Evolutionary conservation across 305 asterid genomes (phyloP), one percentile per base, ranked within the genome.

Genomic region (Solanum hybrid): DNA sequence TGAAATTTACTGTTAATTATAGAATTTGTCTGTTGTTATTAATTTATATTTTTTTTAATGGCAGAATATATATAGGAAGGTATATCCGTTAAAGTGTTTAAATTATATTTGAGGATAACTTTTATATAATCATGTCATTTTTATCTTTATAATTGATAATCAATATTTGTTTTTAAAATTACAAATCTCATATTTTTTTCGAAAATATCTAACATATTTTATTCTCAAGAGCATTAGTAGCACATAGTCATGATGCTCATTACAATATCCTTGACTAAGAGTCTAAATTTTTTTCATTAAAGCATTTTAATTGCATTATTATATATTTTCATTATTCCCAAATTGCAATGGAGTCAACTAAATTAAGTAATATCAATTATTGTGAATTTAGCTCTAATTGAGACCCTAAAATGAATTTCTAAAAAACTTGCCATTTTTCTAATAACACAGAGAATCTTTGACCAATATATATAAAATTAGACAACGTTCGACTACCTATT

Each of bases 321-420:
- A 36, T 10, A 34, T 34, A 11, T 3, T 77, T 79, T 34, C 20
- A 79, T 33, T 79, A 78, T 77, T 77, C 36, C 39, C 14, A 77
- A 77, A 77, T 78, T 78, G 84, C 20, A 79, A 79, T 34, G 51
- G 3, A 79, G 51, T 79, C 83, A 78, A 22, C 57, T 22, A 79
- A 79, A 22, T 34, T 34, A 79, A 34, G 14, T 22, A 34, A 1
- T 34, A 79, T 24, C 68, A 27, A 81, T 24, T 81, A 24, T 7
- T 0, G 13, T 12, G 14, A 80, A 7, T 80, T 80, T 80, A 38
- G 8, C 65, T 81, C 0, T 38, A 13, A 0, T 26, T 82, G 26
- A 0, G 24, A 38, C 14, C 61, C 65, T 20, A 38, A 38, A n/a
- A 24, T 6, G 15, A 80, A 13, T 3, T 80, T 12, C 0, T 12